Evolutionary conservation across 176 grass and related monocot genomes (phyloP).

Genomic region (Oryza rufipogon): DNA sequence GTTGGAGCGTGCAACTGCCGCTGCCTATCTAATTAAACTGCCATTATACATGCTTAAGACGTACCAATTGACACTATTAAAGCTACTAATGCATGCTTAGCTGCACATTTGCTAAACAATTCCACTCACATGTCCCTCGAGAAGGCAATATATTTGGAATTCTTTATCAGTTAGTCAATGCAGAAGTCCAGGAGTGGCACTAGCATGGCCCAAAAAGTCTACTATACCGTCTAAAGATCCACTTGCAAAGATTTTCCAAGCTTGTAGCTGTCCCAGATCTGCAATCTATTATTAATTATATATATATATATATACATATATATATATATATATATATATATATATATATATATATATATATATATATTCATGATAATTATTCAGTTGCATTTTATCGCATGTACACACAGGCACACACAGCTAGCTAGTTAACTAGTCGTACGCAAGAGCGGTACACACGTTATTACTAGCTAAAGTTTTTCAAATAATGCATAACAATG

Average conservation of each 20-base stretch:
- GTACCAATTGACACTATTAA: too few relatives aligned
- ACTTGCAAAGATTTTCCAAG: conserved; percentile 5
- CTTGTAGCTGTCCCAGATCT: neutral
- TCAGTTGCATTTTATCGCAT: neutral
- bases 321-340: too few relatives aligned
- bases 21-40: neutral
- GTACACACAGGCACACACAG: neutral
- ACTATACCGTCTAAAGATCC: neutral
- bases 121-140: neutral
- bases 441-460: too few relatives aligned
- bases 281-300: neutral
- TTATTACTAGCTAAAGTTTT: too few relatives aligned
- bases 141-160: neutral
- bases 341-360: too few relatives aligned
- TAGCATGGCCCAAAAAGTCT: conserved; percentile 4
- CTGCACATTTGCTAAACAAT: neutral
- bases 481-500: too few relatives aligned
- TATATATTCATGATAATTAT: too few relatives aligned
- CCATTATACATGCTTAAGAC: neutral
- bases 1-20: neutral
- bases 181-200: neutral
- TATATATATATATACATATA: neutral
- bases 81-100: neutral
- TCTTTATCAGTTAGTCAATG: neutral
- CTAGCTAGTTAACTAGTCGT: neutral